Base-by-base conservation (phyloP, 495 filamentous ascomycete genomes). In the Penicillium maclennaniae region DNA sequence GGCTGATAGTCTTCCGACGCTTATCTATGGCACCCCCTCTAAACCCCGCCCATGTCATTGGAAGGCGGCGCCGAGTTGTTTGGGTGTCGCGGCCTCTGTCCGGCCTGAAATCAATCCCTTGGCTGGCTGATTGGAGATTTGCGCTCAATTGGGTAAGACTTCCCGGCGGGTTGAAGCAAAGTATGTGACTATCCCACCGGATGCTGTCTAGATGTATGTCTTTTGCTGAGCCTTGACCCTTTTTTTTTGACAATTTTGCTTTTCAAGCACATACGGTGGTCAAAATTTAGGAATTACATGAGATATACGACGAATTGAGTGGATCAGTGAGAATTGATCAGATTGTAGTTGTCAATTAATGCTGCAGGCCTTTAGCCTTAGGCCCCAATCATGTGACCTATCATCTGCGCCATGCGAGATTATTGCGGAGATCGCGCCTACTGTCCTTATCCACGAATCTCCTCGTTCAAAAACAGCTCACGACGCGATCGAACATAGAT, bases 371-470 rank as follows among this genome's bases (percentile, higher is more conserved):
- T 23, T 8, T 1, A 20, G 46, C 52, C 52, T 55, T n/a, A 55
- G 53, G 53, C 36, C 5, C 3, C 0, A 49, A 45, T 17, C 28
- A 56, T 47, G 53, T 56, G 49, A 58, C 31, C 40, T 19, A 20
- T 54, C 54, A 60, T 56, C 57, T 37, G 43, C 16, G 39, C 57
- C 53, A 50, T 54, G 53, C 56, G 49, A 49, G 53, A 60, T 55
- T 50, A 55, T 55, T 52, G 56, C 51, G 52, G 58, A 61, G 55
- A 49, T 58, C 46, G 53, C 51, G 41, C 58, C 54, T 58, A 54
- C 51, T 59, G 59, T 43, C 54, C 52, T 50, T 54, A 37, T 51
- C 52, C 44, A 43, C 26, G 48, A 44, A 49, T 38, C 42, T 28
- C 20, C 7, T 43, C 23, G 39, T 25, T 17, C 39, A 43, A 16